Percentiles rank a stretch among this genome's conserved stretches.
phyloP scores from a whole-genome alignment of 495 filamentous ascomycete species.

The Hyaloscypha hepaticicola region DNA sequence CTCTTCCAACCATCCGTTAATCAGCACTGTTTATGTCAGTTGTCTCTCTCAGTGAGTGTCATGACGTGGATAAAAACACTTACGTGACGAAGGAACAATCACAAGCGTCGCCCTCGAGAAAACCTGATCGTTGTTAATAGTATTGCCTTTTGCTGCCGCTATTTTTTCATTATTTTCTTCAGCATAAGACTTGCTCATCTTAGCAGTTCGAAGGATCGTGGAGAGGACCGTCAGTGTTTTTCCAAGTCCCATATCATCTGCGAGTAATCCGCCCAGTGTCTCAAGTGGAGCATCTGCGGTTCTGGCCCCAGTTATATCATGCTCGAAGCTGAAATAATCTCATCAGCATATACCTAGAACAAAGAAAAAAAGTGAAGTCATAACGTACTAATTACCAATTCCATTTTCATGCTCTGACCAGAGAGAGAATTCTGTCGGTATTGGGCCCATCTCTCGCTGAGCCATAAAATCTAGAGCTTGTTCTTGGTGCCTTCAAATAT shows the following conservation, averaged over 20 bases:
- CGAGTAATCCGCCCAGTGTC: slow-evolving; percentile 68
- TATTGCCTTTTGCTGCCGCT: not conserved
- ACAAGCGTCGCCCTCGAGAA: slow-evolving; percentile 67
- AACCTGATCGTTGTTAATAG: slow-evolving; percentile 15
- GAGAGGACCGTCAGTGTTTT: slow-evolving; percentile 88
- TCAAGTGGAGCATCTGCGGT: slow-evolving; percentile 3
- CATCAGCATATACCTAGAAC: not conserved
- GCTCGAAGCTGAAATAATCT: slow-evolving; percentile 1
- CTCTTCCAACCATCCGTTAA: slow-evolving; percentile 22
- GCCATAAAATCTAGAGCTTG: slow-evolving; percentile 37
- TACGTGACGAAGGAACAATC: slow-evolving; percentile 54
- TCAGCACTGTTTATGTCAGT: slow-evolving; percentile 14
- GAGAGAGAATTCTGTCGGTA: slow-evolving; percentile 30
- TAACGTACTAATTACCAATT: not conserved
- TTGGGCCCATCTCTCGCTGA: slow-evolving; percentile 34
- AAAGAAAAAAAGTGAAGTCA: not conserved
- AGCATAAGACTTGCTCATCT: slow-evolving; percentile 17
- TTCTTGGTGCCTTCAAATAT: slow-evolving; percentile 36
- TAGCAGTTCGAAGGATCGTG: slow-evolving; percentile 52
- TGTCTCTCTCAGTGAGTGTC: not conserved
- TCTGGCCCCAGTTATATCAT: slow-evolving; percentile 1
- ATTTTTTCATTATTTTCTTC: not conserved
- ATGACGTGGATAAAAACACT: not conserved
- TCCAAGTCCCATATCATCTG: slow-evolving; percentile 92
- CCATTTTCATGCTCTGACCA: slow-evolving; percentile 20